These are phyloP conservation scores for Botrytis sinoallii DNA, from an alignment of 2,329 filamentous ascomycete genomes.

Conservation along the genomic window DNA sequence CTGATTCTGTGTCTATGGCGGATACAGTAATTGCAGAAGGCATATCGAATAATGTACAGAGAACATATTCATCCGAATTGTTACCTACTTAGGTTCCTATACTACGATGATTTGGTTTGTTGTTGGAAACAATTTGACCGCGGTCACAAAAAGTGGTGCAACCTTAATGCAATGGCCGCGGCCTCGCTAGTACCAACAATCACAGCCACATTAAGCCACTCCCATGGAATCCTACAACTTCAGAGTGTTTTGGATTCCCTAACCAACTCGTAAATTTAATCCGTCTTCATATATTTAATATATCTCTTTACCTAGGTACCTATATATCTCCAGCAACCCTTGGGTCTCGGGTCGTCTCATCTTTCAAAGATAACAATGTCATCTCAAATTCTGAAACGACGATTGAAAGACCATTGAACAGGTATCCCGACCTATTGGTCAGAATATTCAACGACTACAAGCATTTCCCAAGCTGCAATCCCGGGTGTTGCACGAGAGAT, in stretches of 20 bases:
- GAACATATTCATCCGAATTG: neutral
- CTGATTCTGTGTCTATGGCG: neutral
- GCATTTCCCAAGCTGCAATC: slow-evolving; percentile 6
- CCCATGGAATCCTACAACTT: neutral
- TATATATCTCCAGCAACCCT: neutral
- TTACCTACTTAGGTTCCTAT: neutral
- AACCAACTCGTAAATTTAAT: neutral
- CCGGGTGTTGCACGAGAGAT: neutral
- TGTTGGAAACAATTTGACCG: neutral
- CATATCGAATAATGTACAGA: neutral
- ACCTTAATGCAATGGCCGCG: neutral
- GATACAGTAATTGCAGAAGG: neutral
- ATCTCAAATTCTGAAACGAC: neutral
- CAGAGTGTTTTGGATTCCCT: neutral
- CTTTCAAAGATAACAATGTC: neutral
- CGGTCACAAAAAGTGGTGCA: neutral
- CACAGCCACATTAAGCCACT: slow-evolving; percentile 7
- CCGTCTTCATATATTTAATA: neutral
- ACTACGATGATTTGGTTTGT: neutral
- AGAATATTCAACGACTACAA: neutral
- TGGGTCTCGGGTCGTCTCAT: neutral
- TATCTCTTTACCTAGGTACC: neutral
- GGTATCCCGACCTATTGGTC: neutral
- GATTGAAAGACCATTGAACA: neutral
- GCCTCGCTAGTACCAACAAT: neutral